Conservation (phyloP, 495 filamentous ascomycete species). For the Massariosphaeria phaeospora region DNA sequence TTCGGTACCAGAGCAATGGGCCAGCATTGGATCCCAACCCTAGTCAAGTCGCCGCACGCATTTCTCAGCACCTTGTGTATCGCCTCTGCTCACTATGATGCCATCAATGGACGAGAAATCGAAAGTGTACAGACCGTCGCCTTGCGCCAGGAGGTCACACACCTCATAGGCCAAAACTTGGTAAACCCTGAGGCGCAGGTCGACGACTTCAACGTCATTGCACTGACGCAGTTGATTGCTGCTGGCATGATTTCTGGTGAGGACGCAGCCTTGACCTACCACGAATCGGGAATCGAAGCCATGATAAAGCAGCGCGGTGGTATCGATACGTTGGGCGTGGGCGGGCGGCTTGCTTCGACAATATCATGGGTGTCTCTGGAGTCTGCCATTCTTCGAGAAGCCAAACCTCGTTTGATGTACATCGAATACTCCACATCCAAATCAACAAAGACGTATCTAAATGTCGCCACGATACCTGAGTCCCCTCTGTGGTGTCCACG, state of each 20-base stretch:
- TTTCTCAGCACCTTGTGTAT: constrained; percentile 40
- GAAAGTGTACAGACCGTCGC: constrained; percentile 29
- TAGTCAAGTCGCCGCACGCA: constrained; percentile 34
- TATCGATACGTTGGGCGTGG: constrained; percentile 22
- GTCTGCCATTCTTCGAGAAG: constrained; percentile 31
- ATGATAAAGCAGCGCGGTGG: constrained; percentile 37
- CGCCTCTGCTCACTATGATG: constrained; percentile 36
- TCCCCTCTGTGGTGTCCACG: constrained; percentile 33
- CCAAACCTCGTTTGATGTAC: constrained; percentile 26
- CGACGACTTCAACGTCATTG: constrained; percentile 35
- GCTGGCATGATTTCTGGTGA: constrained; percentile 35
- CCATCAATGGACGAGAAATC: constrained; percentile 21
- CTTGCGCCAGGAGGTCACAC: constrained; percentile 32
- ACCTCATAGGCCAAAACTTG: constrained; percentile 32
- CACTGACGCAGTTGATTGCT: constrained; percentile 36
- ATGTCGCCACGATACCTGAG: constrained; percentile 27
- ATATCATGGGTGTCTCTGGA: constrained; percentile 27
- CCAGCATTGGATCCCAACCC: constrained; percentile 35
- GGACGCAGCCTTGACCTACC: constrained; percentile 26
- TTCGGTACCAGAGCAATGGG: constrained; percentile 35
- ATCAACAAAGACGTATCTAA: constrained; percentile 5
- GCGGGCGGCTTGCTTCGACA: constrained; percentile 26
- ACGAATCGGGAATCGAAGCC: constrained; percentile 30
- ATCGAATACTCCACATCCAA: constrained; percentile 18
- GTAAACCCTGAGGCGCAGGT: constrained; percentile 24